Base-by-base conservation (phyloP, 306 rosid species). In the Fragaria ananassa region DNA sequence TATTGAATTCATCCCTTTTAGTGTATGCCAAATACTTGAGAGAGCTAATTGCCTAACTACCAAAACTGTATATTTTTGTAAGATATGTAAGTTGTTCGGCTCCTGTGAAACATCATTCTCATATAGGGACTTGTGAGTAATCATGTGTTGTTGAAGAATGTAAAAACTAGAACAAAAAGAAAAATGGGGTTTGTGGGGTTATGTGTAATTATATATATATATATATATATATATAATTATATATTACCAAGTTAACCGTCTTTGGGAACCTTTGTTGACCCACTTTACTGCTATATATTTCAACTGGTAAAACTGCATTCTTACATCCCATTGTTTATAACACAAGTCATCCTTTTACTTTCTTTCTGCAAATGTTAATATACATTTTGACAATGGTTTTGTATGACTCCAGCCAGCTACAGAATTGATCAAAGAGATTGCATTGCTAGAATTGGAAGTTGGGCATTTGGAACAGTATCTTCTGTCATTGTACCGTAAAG, bases 391-490 rank as follows among this genome's bases (percentile, higher is more conserved):
- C 46, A 10, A 29, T 77, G 50, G 7, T 71, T 75, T 65, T 39
- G 10, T 54, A 39, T 78, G 67, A 85, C 67, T 89, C 53, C 93
- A 96, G 99, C 89, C 96, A 65, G 94, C 99, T 42, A 87, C 93
- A 45, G 97, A 92, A 78, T 83, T 96, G 70, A 89, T 96, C n/a
- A 96, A 85, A 85, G 98, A 96, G 82, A 91, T 96, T 74, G 93
- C 98, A 1, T 88, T 96, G 46, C 72, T 96, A 56, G 99, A 96
- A 84, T 78, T 89, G 72, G 98, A 96, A 83, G 99, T 96, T 74
- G 88, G 81, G 64, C 89, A 96, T 85, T 89, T 96, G 86, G 99
- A 96, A 74, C 99, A 96, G 45, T 96, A 96, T 79, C 98, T 96
- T 83, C 97, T 96, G 71, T 87, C 96, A 11, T 78, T 92, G 77